Base-by-base conservation (phyloP, 2,329 filamentous ascomycete genomes). In the Chaetomium strumarium region DNA sequence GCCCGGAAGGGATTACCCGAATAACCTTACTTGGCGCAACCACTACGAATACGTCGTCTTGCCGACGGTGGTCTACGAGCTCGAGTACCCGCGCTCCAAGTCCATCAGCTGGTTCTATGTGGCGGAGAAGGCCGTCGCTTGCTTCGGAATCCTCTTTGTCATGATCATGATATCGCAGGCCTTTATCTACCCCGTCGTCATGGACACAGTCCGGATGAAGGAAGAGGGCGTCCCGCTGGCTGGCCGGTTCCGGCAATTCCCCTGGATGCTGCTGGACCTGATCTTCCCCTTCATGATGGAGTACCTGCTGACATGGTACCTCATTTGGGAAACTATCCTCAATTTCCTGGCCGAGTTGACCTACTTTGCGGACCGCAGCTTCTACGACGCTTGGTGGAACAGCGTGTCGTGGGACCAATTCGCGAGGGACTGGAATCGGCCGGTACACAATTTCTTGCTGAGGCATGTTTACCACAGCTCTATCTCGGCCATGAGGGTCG, bases 211-310 rank as follows among this genome's bases (percentile, higher is more conserved):
- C 31, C 72, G 74, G 55, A 84, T 86, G 77, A 87, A 86, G 66
- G 83, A 88, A 60, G 72, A 74, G 1, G 81, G 81, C 7, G 73
- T 86, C 66, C 73, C 83, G 0, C 70, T 88, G 7, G 67, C 72
- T 3, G 72, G 81, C 55, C 77, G 87, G 43, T 79, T 88, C 62
- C 71, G 70, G 52, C 79, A 83, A 53, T 90, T 90, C 54, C 87
- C 88, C 0, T 88, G 84, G 78, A 78, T 91, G 51, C 70, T 90
- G n/a, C 78, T 76, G 54, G 86, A 91, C 61, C 75, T 92, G 55
- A 75, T 90, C 9, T 90, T 91, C 56, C 88, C 87, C 0, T 84
- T 92, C 56, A 81, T 91, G 70, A 81, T 90, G 69, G 86, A 91
- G 65, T 89, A 90, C 56, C 69, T 91, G 48, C 76, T 89, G 52